Evolutionary conservation across 1,284 basidiomycete species (phyloP), one percentile per base, ranked within the genome.

Genomic region (Ganoderma resinaceum): DNA sequence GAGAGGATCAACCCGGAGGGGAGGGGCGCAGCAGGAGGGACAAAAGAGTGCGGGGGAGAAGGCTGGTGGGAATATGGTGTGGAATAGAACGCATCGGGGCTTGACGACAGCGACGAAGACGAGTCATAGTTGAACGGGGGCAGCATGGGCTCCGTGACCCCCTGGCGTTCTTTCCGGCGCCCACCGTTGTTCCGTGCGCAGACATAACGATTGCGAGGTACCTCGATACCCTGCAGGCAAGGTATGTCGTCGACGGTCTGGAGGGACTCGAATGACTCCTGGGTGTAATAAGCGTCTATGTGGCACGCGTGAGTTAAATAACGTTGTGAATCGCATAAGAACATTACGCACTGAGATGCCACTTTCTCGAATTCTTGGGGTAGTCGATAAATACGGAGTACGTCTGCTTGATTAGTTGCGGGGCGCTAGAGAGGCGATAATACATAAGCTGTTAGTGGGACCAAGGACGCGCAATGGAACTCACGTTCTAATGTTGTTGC

Each of bases 141-240:
- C 16, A 62, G 66, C 20, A 66, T 59, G 42, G 58, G 46, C 11
- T 61, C 66, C 6, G 65, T 46, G 14, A 42, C 66, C n/a, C 35
- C 42, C 26, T 63, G 63, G 26, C 71, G 71, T 29, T 57, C n/a
- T 3, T 59, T 57, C 20, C 60, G 63, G 11, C 74, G 72, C 3
- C 65, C 70, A 35, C 69, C 80, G 60, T 87, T 86, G 76, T 84
- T 84, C 20, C 91, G 87, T 11, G 91, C 91, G 71, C 89, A 90
- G 70, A 82, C 84, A 75, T 92, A 93, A 66, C 81, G 84, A 33
- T 87, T 88, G 6, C 79, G 78, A 0, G 92, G 91, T 26, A 91
- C 88, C 12, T 79, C 76, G 29, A 93, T 77, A 40, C 74, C 74
- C 11, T 84, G 82, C 43, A 93, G 83, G 53, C 82, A 76, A 3